These are phyloP conservation scores for Nicotiana noctiflora DNA, from an alignment of 257 asterid species.

Conservation along the genomic window DNA sequence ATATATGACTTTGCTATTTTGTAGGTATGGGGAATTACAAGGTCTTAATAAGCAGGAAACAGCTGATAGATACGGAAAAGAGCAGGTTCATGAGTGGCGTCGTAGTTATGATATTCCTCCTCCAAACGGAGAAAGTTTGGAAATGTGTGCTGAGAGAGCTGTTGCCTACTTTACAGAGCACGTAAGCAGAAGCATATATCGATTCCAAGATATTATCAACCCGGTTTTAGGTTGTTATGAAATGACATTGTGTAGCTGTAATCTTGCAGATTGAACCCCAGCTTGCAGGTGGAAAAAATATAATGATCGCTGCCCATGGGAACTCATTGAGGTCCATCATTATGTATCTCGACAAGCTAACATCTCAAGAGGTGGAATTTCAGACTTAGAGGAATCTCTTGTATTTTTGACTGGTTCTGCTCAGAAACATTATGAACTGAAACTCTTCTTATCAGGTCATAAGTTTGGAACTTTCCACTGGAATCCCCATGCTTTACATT, in stretches of 20 bases:
- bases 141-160: constrained; percentile 98
- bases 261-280: constrained; percentile 78
- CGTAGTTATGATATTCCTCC: constrained; percentile 96
- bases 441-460: constrained; percentile 52
- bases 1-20: not conserved
- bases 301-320: constrained; percentile 98
- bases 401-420: not conserved
- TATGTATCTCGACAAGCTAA: constrained; percentile 93
- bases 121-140: constrained; percentile 97
- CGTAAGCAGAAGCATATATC: constrained; percentile 31
- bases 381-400: not conserved
- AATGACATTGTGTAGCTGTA: constrained; percentile 9
- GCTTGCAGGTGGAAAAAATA: constrained; percentile 66
- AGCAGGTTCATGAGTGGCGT: constrained; percentile 93
- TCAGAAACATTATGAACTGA: not conserved
- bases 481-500: constrained; percentile 98
- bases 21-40: constrained; percentile 94
- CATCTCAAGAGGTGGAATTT: constrained; percentile 79
- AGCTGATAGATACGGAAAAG: constrained; percentile 85
- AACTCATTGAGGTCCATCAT: constrained; percentile 96
- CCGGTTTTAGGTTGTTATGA: not conserved
- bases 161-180: constrained; percentile 82
- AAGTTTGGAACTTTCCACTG: constrained; percentile 92
- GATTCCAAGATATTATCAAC: not conserved
- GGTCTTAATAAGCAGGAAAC: constrained; percentile 98